Conservation (phyloP, 257 asterid species). For the Solanum gracilifrons region DNA sequence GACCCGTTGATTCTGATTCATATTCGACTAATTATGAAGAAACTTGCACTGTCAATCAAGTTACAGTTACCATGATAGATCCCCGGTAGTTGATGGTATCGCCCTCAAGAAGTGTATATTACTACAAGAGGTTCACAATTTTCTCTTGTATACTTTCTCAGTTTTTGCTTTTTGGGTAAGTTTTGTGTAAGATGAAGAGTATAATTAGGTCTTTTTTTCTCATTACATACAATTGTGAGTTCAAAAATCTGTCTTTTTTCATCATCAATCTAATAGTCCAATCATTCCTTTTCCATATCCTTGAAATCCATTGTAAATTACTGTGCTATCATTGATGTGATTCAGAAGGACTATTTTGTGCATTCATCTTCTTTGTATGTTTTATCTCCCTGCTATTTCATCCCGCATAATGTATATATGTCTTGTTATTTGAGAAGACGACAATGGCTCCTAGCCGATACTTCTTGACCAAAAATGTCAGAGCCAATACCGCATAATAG, state of each 20-base stretch:
- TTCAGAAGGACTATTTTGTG: not conserved
- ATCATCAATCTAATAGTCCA: not conserved
- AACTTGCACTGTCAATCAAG: constrained; percentile 45
- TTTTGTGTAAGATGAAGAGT: not conserved
- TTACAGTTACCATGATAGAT: constrained; percentile 42
- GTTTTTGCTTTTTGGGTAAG: not conserved
- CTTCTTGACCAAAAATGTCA: not conserved
- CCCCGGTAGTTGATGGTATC: constrained; percentile 30
- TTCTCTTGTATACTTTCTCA: not conserved
- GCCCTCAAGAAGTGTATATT: not conserved
- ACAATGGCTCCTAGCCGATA: not conserved
- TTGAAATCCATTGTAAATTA: not conserved
- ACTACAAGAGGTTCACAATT: not conserved
- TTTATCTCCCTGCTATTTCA: not conserved
- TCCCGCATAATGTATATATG: not conserved
- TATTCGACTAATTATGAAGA: constrained; percentile 33
- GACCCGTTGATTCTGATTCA: constrained; percentile 25
- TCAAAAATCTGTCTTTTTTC: not conserved
- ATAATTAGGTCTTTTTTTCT: not conserved
- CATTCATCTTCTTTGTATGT: not conserved
- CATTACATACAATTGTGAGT: not conserved
- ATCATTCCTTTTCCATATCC: not conserved
- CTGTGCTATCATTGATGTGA: not conserved
- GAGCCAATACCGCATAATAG: not conserved
- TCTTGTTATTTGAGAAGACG: not conserved